These are phyloP conservation scores for Dendrothele bispora DNA, from an alignment of 768 basidiomycete species.

Conservation along the genomic window DNA sequence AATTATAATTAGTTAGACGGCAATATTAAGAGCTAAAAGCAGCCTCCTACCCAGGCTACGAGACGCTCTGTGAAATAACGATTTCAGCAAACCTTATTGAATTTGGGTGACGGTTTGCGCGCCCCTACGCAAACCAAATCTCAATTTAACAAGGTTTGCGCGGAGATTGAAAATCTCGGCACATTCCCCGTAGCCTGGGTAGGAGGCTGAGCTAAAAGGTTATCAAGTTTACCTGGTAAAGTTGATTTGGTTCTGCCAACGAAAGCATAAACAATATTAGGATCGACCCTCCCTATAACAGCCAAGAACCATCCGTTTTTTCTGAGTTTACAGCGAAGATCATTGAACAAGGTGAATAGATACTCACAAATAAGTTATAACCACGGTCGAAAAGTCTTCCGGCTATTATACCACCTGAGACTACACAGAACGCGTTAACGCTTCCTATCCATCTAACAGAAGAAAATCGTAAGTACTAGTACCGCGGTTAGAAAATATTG, in stretches of 20 bases:
- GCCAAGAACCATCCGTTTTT: constrained; percentile 2
- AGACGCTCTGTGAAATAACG: too few relatives aligned
- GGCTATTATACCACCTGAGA: constrained; percentile 37
- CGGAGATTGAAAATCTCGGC: background rate
- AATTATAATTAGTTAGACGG: too few relatives aligned
- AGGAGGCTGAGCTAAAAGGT: too few relatives aligned
- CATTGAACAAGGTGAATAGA: background rate
- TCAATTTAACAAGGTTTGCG: background rate
- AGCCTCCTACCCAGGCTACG: too few relatives aligned
- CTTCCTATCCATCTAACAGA: constrained; percentile 25
- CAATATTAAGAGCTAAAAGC: too few relatives aligned
- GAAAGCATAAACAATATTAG: constrained; percentile 48
- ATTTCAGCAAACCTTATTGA: too few relatives aligned
- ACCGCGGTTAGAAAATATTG: background rate
- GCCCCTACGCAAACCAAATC: too few relatives aligned
- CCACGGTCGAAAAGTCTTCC: constrained; percentile 49
- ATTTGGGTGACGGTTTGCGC: too few relatives aligned
- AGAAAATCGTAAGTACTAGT: constrained; percentile 1
- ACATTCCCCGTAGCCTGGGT: too few relatives aligned
- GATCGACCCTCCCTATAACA: constrained; percentile 3
- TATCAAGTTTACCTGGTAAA: constrained; percentile 37
- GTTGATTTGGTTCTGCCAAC: constrained; percentile 43
- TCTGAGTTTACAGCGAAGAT: background rate
- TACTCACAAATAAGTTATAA: constrained; percentile 43
- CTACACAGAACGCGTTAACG: constrained; percentile 41